These are phyloP conservation scores for Sanghuangporus baumii DNA, from an alignment of 1,284 basidiomycete genomes.

Conservation along the genomic window DNA sequence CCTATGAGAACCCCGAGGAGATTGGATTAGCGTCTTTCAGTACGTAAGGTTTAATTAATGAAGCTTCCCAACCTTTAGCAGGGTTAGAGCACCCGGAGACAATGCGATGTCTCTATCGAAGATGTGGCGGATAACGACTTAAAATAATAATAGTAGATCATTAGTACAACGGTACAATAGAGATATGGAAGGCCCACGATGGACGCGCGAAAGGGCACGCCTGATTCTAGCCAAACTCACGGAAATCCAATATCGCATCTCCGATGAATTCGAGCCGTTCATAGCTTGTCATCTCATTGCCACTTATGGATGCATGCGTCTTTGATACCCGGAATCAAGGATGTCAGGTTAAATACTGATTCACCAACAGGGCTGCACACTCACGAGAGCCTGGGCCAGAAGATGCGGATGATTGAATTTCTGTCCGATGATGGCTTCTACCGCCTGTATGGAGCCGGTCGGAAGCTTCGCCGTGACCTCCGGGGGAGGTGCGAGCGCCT, in stretches of 20 bases:
- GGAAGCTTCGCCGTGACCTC: slow-evolving; percentile 38
- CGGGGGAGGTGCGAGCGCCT: slow-evolving; percentile 37
- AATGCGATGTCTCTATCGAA: slow-evolving; percentile 56
- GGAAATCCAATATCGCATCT: slow-evolving; percentile 75
- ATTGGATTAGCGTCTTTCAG: not conserved
- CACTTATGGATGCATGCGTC: slow-evolving; percentile 61
- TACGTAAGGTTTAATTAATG: slow-evolving; percentile 8
- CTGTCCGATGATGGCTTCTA: slow-evolving; percentile 60
- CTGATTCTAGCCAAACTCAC: slow-evolving; percentile 32
- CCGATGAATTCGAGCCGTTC: slow-evolving; percentile 79
- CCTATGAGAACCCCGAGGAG: slow-evolving; percentile 34
- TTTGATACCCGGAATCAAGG: slow-evolving; percentile 23
- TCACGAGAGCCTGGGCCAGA: slow-evolving; percentile 66
- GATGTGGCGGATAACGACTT: slow-evolving; percentile 71
- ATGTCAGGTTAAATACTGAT: not conserved
- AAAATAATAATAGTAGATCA: slow-evolving; percentile 13
- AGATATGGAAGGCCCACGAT: not conserved
- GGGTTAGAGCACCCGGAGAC: slow-evolving; percentile 64
- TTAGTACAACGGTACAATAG: slow-evolving; percentile 1
- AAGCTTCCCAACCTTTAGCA: slow-evolving; percentile 55
- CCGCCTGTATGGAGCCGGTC: slow-evolving; percentile 40
- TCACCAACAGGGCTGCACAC: slow-evolving; percentile 18
- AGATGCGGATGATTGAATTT: slow-evolving; percentile 55
- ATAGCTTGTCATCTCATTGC: slow-evolving; percentile 50
- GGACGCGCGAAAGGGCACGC: not conserved